These are phyloP conservation scores for Bipolaris victoriae DNA, from an alignment of 2,329 filamentous ascomycete genomes.

Conservation along the genomic window DNA sequence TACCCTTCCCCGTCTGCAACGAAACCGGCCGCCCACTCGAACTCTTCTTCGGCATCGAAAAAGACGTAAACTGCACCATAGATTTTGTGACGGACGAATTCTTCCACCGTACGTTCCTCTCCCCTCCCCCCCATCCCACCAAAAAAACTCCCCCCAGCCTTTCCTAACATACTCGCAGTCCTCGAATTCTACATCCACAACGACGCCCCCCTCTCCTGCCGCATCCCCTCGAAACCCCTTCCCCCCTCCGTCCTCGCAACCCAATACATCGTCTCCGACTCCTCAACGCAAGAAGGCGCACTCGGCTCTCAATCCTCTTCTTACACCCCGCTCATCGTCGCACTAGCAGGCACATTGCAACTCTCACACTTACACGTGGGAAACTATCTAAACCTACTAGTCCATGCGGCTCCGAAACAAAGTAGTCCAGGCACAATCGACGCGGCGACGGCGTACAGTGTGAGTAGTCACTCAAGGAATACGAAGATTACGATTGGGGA, in stretches of 20 bases:
- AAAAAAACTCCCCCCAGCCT: neutral
- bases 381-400: constrained; percentile 85
- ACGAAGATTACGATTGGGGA: constrained; percentile 85
- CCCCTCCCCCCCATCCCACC: too few species aligned
- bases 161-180: constrained; percentile 42
- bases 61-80: constrained; percentile 83
- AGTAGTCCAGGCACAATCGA: constrained; percentile 75
- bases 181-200: constrained; percentile 98
- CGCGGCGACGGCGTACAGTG: constrained; percentile 85
- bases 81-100: constrained; percentile 76
- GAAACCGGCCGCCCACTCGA: constrained; percentile 84
- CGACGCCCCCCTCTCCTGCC: constrained; percentile 91
- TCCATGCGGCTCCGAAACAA: constrained; percentile 68
- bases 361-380: constrained; percentile 84
- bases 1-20: constrained; percentile 88
- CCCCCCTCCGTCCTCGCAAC: constrained; percentile 45
- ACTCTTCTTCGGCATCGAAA: constrained; percentile 82
- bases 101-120: constrained; percentile 63
- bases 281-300: constrained; percentile 50
- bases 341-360: constrained; percentile 87
- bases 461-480: constrained; percentile 65
- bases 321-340: constrained; percentile 86
- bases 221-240: constrained; percentile 78
- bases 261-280: constrained; percentile 41
- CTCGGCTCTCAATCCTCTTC: constrained; percentile 42